Evolutionary conservation across 257 asterid species (phyloP).

Genomic region (Lithospermum erythrorhizon): DNA sequence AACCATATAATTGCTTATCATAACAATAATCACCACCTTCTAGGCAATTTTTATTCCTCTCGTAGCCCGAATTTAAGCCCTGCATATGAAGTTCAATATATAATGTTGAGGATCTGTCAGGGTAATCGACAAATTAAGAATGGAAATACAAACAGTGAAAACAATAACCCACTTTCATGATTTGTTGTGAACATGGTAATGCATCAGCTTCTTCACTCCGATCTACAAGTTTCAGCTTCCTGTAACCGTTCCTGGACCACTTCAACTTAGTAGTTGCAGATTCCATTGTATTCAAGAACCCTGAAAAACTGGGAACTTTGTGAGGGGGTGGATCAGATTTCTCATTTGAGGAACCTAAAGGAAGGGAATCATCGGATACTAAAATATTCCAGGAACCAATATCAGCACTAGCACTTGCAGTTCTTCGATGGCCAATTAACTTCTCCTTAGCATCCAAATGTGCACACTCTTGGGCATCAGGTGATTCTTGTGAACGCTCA

Average conservation of each 20-base stretch:
- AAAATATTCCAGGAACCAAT: slow-evolving; percentile 63
- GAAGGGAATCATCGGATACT: slow-evolving; percentile 34
- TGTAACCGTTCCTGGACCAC: slow-evolving; percentile 69
- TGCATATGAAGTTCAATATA: slow-evolving; percentile 15
- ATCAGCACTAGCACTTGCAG: slow-evolving; percentile 94
- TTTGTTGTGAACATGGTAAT: slow-evolving; percentile 47
- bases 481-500: slow-evolving; percentile 40
- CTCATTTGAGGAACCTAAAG: slow-evolving; percentile 26
- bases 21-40: slow-evolving; percentile 55
- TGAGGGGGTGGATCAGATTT: slow-evolving; percentile 44
- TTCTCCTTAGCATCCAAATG: slow-evolving; percentile 40
- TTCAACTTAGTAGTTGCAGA: slow-evolving; percentile 48
- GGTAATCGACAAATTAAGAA: not conserved
- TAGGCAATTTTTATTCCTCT: slow-evolving; percentile 59
- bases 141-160: not conserved
- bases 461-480: slow-evolving; percentile 36
- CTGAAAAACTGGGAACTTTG: slow-evolving; percentile 71
- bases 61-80: slow-evolving; percentile 43
- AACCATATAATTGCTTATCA: slow-evolving; percentile 62
- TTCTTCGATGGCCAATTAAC: slow-evolving; percentile 64
- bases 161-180: slow-evolving; percentile 40
- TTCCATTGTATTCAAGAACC: slow-evolving; percentile 59
- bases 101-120: not conserved
- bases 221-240: slow-evolving; percentile 54
- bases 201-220: slow-evolving; percentile 38